Evolutionary conservation across 2,329 filamentous ascomycete genomes (phyloP).

Genomic region (Botryosphaeria agaves): DNA sequence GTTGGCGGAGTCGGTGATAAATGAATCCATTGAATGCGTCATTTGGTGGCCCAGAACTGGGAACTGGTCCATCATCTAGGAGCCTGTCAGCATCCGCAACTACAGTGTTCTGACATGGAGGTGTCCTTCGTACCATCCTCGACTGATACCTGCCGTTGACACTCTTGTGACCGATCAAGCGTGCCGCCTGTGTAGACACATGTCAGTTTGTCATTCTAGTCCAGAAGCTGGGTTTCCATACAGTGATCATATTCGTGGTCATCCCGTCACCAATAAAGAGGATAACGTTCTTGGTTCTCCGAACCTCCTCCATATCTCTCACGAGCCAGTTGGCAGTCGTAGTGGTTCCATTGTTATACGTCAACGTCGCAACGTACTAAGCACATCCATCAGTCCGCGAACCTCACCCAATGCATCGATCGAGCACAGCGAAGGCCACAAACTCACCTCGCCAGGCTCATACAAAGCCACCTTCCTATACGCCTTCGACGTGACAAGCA

Average conservation of each 20-base stretch:
- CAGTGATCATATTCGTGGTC: constrained; percentile 59
- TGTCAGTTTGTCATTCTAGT: no score
- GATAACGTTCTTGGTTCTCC: constrained; percentile 71
- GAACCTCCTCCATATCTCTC: constrained; percentile 47
- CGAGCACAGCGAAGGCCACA: not conserved
- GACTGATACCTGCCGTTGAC: constrained; percentile 74
- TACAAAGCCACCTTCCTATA: constrained; percentile 61
- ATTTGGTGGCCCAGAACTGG: constrained; percentile 78
- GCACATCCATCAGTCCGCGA: constrained; percentile 55
- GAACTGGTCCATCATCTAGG: constrained; percentile 54
- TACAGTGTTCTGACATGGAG: not conserved
- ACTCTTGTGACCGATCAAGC: constrained; percentile 63
- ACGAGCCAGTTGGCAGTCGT: constrained; percentile 66
- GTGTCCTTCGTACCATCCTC: constrained; percentile 29
- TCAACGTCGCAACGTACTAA: constrained; percentile 58
- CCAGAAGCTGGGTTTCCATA: no score
- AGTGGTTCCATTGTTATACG: constrained; percentile 54
- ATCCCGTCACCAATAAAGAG: constrained; percentile 62
- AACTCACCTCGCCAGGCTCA: constrained; percentile 40
- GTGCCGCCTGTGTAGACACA: constrained; percentile 38
- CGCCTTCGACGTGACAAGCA: constrained; percentile 65
- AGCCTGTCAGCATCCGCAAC: not conserved
- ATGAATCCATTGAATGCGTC: constrained; percentile 70
- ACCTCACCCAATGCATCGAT: no score
- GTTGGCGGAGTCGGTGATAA: constrained; percentile 78